Evolutionary conservation across 495 filamentous ascomycete species (phyloP), one percentile per base, ranked within the genome.

Genomic region (Aspergillus avenaceus): DNA sequence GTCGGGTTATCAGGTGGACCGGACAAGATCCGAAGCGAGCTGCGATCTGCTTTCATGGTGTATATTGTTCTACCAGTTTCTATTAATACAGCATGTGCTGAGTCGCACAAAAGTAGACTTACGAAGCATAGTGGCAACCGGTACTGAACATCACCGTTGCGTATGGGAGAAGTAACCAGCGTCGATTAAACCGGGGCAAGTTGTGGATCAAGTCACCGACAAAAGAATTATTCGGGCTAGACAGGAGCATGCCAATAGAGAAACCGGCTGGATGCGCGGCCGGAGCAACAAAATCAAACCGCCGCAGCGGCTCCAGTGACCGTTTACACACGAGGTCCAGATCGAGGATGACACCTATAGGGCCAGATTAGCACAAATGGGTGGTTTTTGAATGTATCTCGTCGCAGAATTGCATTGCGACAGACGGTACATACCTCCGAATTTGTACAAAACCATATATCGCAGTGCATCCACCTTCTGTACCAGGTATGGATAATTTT

Each of bases 1-100:
- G 59, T 56, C 13, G 54, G 58, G 34, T 41, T 27, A 4, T 32
- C 34, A 5, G 43, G 34, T 0, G 51, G 44, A 5, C 72, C 72
- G 16, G 64, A 54, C 8, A 75, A 59, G 36, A 75, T 65, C 31
- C 70, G 69, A 14, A 74, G 58, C 11, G 54, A 34, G 16, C 50
- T 43, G 29, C 69, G 56, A 41, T 65, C 52, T 0, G 19, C 23
- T 21, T 73, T 64, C 23, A 61, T 58, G 27, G 67, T 61, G 50
- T 69, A 68, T 25, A 73, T 69, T 1, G 51, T 61, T 5, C 54
- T 62, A 41, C 14, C n/a, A n/a, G n/a, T n/a, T n/a, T n/a, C n/a
- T n/a, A n/a, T n/a, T n/a, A n/a, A n/a, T n/a, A n/a, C n/a, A n/a
- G n/a, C n/a, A n/a, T n/a, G n/a, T n/a, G n/a, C n/a, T n/a, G n/a